A percentile compares a stretch with the other conserved stretches of the same genome.
These are phyloP conservation scores for Colletotrichum lupini DNA, from an alignment of 2,329 filamentous ascomycete genomes.

Conservation along the genomic window DNA sequence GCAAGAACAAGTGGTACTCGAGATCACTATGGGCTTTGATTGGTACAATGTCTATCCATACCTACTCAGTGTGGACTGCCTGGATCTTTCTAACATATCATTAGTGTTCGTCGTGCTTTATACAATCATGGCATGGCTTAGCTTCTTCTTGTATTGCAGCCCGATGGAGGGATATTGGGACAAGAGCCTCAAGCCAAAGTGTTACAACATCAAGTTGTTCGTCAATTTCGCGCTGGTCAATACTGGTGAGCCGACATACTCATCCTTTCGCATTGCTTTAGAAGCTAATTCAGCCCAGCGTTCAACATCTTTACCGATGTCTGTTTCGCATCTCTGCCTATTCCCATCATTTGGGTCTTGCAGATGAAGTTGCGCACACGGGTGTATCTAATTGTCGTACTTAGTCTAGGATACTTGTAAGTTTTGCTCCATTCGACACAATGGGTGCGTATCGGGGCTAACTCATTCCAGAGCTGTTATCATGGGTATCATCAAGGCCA, in stretches of 20 bases:
- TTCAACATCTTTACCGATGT: slow-evolving; percentile 57
- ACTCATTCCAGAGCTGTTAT: slow-evolving; percentile 46
- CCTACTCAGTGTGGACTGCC: no score
- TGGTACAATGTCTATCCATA: slow-evolving; percentile 5
- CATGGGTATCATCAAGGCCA: slow-evolving; percentile 52
- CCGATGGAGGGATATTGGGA: slow-evolving; percentile 41
- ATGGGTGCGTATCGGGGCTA: not conserved
- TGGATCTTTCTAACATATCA: not conserved
- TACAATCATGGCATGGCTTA: slow-evolving; percentile 38
- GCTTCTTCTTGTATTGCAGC: slow-evolving; percentile 40
- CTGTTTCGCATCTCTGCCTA: slow-evolving; percentile 53
- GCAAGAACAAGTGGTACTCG: slow-evolving; percentile 41
- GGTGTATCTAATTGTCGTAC: slow-evolving; percentile 52
- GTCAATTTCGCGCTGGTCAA: slow-evolving; percentile 55
- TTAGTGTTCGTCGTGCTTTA: slow-evolving; percentile 39
- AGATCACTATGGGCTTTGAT: slow-evolving; percentile 40
- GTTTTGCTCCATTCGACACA: slow-evolving; percentile 6
- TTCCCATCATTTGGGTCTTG: slow-evolving; percentile 54
- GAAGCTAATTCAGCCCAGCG: slow-evolving; percentile 36
- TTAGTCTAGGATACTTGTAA: slow-evolving; percentile 55
- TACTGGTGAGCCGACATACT: slow-evolving; percentile 13
- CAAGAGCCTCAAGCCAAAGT: slow-evolving; percentile 29
- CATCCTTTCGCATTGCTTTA: not conserved
- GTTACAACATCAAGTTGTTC: slow-evolving; percentile 36
- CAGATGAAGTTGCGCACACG: slow-evolving; percentile 51